Base-by-base conservation (phyloP, 345 rosid species). In the Citrus maxima region DNA sequence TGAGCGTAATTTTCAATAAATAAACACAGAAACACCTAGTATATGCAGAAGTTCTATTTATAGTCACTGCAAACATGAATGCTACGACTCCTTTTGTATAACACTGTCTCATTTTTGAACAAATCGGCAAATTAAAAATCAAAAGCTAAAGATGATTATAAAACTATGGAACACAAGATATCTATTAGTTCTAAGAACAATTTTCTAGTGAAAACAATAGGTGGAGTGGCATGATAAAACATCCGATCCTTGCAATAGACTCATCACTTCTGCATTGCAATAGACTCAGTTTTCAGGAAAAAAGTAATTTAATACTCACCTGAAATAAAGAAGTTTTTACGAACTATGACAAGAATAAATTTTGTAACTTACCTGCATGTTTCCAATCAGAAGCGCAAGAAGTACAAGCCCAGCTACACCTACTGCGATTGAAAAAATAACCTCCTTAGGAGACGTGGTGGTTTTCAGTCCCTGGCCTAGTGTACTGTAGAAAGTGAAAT, bases 401-500 rank as follows among this genome's bases (percentile, higher is more conserved):
- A 94, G 92, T 77, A 92, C 82, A 78, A 94, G 97, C 60, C 98
- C 95, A 4, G 86, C 84, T 32, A 90, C 89, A 22, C 94, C 94
- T 72, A 94, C 72, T 9, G 86, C 82, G 63, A 94, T 92, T 51
- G 98, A 94, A 86, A 94, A 92, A 66, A 94, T 79, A 84, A 90
- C 85, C 81, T 94, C 98, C 46, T 87, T 88, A 30, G 93, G 82
- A 73, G 87, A 91, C 13, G 93, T 91, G 80, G 96, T 94, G 69
- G 98, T 94, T 78, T 86, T 85, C n/a, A 93, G 91, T 55, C 98
- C 98, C 87, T 91, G 97, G 65, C 98, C 98, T 54, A 94, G 91
- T 71, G 96, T 93, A 73, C 98, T 92, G 86, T 13, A 56, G 16
- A 67, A 46, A 46, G 51, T 46, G 51, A 46, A 67, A 73, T 63